A percentile compares a stretch with the other conserved stretches of the same genome.
Conservation (phyloP, 179 eudicot genomes). For the Pouteria campechiana region DNA sequence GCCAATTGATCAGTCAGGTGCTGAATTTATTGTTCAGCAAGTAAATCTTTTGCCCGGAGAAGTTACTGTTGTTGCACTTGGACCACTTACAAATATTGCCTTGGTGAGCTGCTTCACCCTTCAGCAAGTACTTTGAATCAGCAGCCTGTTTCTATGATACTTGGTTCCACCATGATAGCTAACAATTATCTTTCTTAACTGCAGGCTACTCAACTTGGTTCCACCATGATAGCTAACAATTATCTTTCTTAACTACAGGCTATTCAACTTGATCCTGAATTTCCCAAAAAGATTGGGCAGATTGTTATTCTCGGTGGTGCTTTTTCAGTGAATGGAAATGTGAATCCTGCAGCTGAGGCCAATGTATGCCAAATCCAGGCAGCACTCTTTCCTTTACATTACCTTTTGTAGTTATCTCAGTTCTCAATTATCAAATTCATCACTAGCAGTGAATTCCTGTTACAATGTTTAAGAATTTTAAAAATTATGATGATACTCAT, state of each 20-base stretch:
- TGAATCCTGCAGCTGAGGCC: constrained; percentile 96
- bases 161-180: not conserved
- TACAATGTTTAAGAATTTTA: no score
- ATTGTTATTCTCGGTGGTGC: constrained; percentile 91
- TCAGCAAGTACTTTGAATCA: not conserved
- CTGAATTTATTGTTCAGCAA: constrained; percentile 56
- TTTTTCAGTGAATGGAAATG: constrained; percentile 91
- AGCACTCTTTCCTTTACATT: no score
- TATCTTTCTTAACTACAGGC: constrained; percentile 39
- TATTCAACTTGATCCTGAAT: constrained; percentile 55
- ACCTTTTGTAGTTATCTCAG: no score
- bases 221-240: not conserved
- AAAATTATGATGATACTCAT: no score
- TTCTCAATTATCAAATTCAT: no score
- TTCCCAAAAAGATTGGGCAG: constrained; percentile 58
- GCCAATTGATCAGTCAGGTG: constrained; percentile 70
- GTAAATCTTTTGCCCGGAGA: constrained; percentile 70
- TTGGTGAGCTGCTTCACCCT: constrained; percentile 41
- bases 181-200: not conserved
- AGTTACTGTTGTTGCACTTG: constrained; percentile 82
- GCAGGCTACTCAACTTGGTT: no score
- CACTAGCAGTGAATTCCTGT: no score
- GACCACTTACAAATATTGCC: constrained; percentile 92
- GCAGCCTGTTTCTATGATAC: not conserved
- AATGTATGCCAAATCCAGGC: no score